These are phyloP conservation scores for Golubevia sp. DNA, from an alignment of 1,284 basidiomycete genomes.

Conservation along the genomic window DNA sequence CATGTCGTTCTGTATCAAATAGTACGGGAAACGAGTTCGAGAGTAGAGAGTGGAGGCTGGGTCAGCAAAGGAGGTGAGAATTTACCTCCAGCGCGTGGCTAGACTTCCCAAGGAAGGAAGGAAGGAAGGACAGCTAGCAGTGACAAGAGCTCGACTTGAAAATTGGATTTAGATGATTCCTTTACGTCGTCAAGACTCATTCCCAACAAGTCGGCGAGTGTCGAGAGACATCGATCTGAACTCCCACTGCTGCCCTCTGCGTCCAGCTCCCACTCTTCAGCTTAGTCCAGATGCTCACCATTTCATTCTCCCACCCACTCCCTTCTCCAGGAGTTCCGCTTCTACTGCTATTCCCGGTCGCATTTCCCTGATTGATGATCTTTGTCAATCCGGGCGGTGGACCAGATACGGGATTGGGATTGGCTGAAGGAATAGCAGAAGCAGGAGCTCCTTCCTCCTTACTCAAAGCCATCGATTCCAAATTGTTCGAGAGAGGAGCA, in stretches of 20 bases:
- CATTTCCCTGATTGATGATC: neutral
- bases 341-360: neutral
- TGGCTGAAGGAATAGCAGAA: neutral
- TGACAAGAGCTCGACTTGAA: conserved; percentile 11
- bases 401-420: neutral
- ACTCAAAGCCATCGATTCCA: neutral
- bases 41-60: too few relatives aligned
- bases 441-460: conserved; percentile 4
- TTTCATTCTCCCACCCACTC: conserved; percentile 9
- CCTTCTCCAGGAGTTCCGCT: neutral
- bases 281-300: conserved; percentile 14
- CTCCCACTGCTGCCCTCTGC: neutral
- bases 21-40: conserved; percentile 9
- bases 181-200: neutral
- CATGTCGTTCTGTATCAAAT: conserved; percentile 5
- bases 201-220: neutral
- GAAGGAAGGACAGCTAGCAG: conserved; percentile 14
- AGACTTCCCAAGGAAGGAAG: conserved; percentile 7
- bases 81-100: too few relatives aligned
- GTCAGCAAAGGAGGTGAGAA: too few relatives aligned
- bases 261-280: conserved; percentile 3
- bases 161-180: conserved; percentile 7
- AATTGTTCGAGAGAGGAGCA: conserved; percentile 8
- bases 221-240: neutral
- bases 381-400: neutral